phyloP scores from a whole-genome alignment of 2,329 filamentous ascomycete species.

The Reticulascus tulasneorum region DNA sequence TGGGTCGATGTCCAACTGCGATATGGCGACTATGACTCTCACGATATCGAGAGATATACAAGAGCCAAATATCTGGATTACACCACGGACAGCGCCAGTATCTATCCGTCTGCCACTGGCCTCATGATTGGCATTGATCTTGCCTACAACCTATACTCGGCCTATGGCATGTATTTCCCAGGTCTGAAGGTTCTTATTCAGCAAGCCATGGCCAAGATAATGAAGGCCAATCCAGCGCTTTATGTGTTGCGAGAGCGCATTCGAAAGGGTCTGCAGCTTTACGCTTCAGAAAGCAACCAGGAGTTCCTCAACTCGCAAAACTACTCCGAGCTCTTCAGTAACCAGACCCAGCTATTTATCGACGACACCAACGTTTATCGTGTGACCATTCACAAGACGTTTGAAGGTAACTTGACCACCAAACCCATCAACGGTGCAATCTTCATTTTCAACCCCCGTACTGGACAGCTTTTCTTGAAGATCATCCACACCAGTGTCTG shows the following conservation, averaged over 20 bases:
- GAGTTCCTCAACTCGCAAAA: constrained; percentile 99
- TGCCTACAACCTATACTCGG: constrained; percentile 97
- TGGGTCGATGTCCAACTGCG: constrained; percentile 96
- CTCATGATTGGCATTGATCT: constrained; percentile 97
- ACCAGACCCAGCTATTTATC: constrained; percentile 97
- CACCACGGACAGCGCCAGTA: constrained; percentile 97
- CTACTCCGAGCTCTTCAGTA: constrained; percentile 98
- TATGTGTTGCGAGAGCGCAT: constrained; percentile 98
- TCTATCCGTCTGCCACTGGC: constrained; percentile 94
- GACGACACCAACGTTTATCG: constrained; percentile 99
- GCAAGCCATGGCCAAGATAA: constrained; percentile 98
- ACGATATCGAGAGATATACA: constrained; percentile 97
- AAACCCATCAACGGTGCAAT: constrained; percentile 99
- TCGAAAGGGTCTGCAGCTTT: constrained; percentile 93
- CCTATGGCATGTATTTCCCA: constrained; percentile 98
- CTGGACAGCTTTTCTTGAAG: constrained; percentile 95
- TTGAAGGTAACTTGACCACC: constrained; percentile 97
- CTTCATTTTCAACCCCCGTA: constrained; percentile 99
- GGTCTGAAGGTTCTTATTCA: constrained; percentile 93
- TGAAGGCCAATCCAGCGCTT: constrained; percentile 97
- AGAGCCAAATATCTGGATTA: constrained; percentile 98
- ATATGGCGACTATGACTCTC: constrained; percentile 97
- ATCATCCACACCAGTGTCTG: constrained; percentile 99
- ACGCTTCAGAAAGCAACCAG: constrained; percentile 97
- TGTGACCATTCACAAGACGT: constrained; percentile 99